Evolutionary conservation across 2,329 filamentous ascomycete genomes (phyloP), one percentile per base, ranked within the genome.

Genomic region (Talaromyces rugulosus): DNA sequence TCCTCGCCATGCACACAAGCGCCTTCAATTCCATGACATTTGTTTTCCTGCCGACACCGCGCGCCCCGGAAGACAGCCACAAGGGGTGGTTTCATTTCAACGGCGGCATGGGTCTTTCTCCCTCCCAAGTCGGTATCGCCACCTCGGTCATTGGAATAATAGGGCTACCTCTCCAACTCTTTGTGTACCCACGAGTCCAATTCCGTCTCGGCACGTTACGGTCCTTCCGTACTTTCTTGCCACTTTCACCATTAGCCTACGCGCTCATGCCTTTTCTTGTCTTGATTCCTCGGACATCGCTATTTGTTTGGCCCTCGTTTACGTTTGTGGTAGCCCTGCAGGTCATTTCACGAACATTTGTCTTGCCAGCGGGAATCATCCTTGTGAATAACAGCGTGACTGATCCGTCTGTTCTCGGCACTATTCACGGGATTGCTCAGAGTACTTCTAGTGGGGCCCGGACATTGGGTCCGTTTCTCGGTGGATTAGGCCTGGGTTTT

Each of bases 21-120:
- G 88, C 89, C 31, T 93, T 92, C 78, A 89, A 90, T 70, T 85
- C 88, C 1, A 83, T 93, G 52, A 91, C 88, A 79, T 90, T 90
- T 64, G 82, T 91, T 57, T 92, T 93, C 74, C 81, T 93, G 53
- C 91, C 90, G 0, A 89, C 89, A 0, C 87, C 89, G 0, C 86
- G 88, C 4, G 85, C 80, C 64, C 74, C 72, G 0, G 78, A 74
- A 75, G 81, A 67, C 69, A 70, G 67, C 68, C 63, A 69, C 60
- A 67, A 66, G 73, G 74, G 67, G 66, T 74, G 64, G 74, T 83
- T 62, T 82, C 86, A 82, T 64, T 92, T 89, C 66, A 83, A 84
- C 0, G 90, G 91, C 31, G 91, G 91, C 1, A 80, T 95, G 0
- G 89, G 89, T n/a, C 82, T 95, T 58, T 84, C 85, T 0, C 87